A percentile compares a stretch with the other conserved stretches of the same genome.
phyloP scores from a whole-genome alignment of 805 yeast species.

The Grigorovia jiainica region DNA sequence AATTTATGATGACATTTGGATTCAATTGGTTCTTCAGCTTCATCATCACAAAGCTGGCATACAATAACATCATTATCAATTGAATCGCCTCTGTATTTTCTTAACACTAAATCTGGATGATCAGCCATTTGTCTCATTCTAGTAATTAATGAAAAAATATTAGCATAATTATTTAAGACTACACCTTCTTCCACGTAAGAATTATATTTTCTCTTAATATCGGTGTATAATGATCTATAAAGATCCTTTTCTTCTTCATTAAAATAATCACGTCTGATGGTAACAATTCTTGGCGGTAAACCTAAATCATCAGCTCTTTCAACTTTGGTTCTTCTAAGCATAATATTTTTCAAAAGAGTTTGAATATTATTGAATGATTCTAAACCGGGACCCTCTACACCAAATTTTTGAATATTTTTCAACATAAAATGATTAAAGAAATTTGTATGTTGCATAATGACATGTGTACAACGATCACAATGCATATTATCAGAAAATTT shows the following conservation, averaged over 20 bases:
- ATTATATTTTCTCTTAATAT: slow-evolving; percentile 77
- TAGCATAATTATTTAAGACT: slow-evolving; percentile 91
- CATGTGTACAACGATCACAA: slow-evolving; percentile 82
- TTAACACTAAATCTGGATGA: slow-evolving; percentile 91
- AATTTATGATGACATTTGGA: slow-evolving; percentile 90
- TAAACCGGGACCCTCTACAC: slow-evolving; percentile 72
- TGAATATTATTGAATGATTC: slow-evolving; percentile 73
- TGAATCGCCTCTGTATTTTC: slow-evolving; percentile 44
- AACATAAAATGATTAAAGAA: slow-evolving; percentile 93
- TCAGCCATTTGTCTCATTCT: slow-evolving; percentile 98
- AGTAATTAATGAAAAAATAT: slow-evolving; percentile 89
- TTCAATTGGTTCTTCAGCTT: slow-evolving; percentile 94
- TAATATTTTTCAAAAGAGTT: slow-evolving; percentile 60
- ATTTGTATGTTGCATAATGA: slow-evolving; percentile 91
- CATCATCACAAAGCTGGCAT: slow-evolving; percentile 93
- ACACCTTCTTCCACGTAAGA: slow-evolving; percentile 95
- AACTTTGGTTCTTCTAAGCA: slow-evolving; percentile 90
- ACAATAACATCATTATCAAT: slow-evolving; percentile 42
- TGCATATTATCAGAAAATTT: slow-evolving; percentile 69
- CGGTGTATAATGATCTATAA: slow-evolving; percentile 78
- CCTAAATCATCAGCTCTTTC: slow-evolving; percentile 98
- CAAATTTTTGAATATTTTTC: slow-evolving; percentile 84
- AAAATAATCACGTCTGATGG: slow-evolving; percentile 75
- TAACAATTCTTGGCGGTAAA: slow-evolving; percentile 90
- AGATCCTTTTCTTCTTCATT: slow-evolving; percentile 93